Evolutionary conservation across 306 rosid genomes (phyloP).

Genomic region (Pyrus pyrifolia): DNA sequence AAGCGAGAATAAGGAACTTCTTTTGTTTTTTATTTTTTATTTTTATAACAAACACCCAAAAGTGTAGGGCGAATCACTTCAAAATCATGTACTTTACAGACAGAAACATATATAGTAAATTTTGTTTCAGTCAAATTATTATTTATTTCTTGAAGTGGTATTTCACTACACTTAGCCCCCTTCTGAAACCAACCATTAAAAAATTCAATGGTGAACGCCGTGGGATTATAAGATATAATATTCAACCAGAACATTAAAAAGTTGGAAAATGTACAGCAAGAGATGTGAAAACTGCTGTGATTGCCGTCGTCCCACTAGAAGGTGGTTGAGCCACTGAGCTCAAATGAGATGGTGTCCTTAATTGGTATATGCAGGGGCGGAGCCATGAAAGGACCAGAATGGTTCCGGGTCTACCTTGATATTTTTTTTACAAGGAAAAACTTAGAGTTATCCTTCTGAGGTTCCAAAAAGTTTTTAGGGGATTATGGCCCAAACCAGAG

Average conservation of each 20-base stretch:
- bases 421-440: no score
- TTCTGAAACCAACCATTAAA: background rate
- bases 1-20: no score
- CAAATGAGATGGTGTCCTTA: background rate
- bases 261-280: background rate
- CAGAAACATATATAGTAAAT: background rate
- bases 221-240: background rate
- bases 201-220: background rate
- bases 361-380: no score
- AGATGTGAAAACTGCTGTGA: background rate
- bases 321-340: background rate
- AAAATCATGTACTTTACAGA: background rate
- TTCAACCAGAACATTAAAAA: background rate
- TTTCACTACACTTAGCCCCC: background rate
- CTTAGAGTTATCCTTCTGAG: no score
- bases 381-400: no score
- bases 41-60: background rate
- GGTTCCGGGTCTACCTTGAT: no score
- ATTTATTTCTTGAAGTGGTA: background rate
- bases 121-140: background rate
- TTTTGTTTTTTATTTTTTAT: no score
- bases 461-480: no score
- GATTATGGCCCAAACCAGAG: no score
- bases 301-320: background rate
- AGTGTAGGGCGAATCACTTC: background rate